Percentiles rank a stretch among this genome's conserved stretches.
Evolutionary conservation across 768 basidiomycete genomes (phyloP).

Genomic region (Tylopilus subfusipes): DNA sequence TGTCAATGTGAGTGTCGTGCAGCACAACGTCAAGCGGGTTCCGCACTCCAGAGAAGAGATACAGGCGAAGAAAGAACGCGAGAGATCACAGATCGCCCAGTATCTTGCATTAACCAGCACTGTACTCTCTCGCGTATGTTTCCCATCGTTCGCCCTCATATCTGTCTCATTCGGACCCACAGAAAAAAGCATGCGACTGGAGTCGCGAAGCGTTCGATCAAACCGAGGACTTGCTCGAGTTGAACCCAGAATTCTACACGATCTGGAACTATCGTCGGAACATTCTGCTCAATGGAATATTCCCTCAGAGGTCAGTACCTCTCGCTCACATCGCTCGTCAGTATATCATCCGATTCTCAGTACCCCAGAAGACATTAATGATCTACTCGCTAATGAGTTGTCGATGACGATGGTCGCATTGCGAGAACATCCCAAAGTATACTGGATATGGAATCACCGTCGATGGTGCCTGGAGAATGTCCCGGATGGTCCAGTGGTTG

Average conservation of each 20-base stretch:
- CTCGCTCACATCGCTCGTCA: neutral
- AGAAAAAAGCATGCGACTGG: slow-evolving; percentile 74
- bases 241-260: slow-evolving; percentile 96
- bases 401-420: slow-evolving; percentile 77
- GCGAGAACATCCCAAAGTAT: slow-evolving; percentile 88
- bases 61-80: slow-evolving; percentile 66
- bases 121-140: slow-evolving; percentile 60
- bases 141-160: neutral
- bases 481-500: slow-evolving; percentile 62
- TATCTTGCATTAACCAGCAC: slow-evolving; percentile 65
- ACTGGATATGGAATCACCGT: slow-evolving; percentile 99
- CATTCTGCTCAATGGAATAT: slow-evolving; percentile 70
- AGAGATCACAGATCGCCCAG: slow-evolving; percentile 71
- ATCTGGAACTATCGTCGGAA: slow-evolving; percentile 91
- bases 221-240: slow-evolving; percentile 70
- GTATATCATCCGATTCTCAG: slow-evolving; percentile 37
- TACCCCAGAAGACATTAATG: slow-evolving; percentile 56
- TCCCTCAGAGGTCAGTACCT: slow-evolving; percentile 54
- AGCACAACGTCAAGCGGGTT: slow-evolving; percentile 73
- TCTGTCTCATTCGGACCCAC: slow-evolving; percentile 2
- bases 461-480: slow-evolving; percentile 91
- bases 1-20: neutral
- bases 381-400: slow-evolving; percentile 68
- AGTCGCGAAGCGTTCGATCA: slow-evolving; percentile 70
- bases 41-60: slow-evolving; percentile 55